phyloP scores from a whole-genome alignment of 441 rosid species.

The Iberis amara region DNA sequence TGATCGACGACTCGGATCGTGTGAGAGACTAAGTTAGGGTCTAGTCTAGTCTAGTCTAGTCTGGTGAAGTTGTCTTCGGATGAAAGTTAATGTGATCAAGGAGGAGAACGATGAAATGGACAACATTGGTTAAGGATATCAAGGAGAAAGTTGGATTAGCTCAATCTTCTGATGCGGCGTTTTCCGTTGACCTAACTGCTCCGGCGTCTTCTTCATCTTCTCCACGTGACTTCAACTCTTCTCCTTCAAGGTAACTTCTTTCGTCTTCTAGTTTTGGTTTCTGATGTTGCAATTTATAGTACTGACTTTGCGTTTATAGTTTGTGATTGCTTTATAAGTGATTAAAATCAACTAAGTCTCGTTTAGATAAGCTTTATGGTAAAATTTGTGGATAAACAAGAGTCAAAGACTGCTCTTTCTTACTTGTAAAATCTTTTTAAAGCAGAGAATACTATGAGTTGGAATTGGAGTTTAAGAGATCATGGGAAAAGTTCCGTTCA shows the following conservation, averaged over 20 bases:
- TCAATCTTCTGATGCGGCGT: slow-evolving; percentile 54
- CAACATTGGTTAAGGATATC: slow-evolving; percentile 87
- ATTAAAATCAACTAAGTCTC: slow-evolving; percentile 15
- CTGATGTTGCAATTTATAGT: slow-evolving; percentile 10
- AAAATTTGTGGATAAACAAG: slow-evolving; percentile 21
- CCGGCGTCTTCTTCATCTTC: slow-evolving; percentile 40
- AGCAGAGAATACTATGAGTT: slow-evolving; percentile 80
- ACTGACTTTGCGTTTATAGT: slow-evolving; percentile 27
- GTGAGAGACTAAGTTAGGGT: slow-evolving; percentile 37
- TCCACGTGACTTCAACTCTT: slow-evolving; percentile 37
- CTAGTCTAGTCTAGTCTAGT: slow-evolving; percentile 27
- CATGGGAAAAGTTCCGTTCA: slow-evolving; percentile 99
- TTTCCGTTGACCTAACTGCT: slow-evolving; percentile 37
- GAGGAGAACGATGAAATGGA: slow-evolving; percentile 84
- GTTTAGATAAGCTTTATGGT: slow-evolving; percentile 19
- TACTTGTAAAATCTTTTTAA: slow-evolving; percentile 8
- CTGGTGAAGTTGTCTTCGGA: slow-evolving; percentile 39
- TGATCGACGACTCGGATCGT: slow-evolving; percentile 44
- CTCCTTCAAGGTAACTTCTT: slow-evolving; percentile 60
- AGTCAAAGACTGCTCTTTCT: no score
- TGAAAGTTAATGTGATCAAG: slow-evolving; percentile 44
- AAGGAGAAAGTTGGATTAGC: slow-evolving; percentile 98
- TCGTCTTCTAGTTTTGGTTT: slow-evolving; percentile 6
- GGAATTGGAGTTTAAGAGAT: slow-evolving; percentile 98
- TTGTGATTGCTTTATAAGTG: slow-evolving; percentile 19